These are phyloP conservation scores for Pseudevernia furfuracea DNA, from an alignment of 495 filamentous ascomycete genomes.

Conservation along the genomic window DNA sequence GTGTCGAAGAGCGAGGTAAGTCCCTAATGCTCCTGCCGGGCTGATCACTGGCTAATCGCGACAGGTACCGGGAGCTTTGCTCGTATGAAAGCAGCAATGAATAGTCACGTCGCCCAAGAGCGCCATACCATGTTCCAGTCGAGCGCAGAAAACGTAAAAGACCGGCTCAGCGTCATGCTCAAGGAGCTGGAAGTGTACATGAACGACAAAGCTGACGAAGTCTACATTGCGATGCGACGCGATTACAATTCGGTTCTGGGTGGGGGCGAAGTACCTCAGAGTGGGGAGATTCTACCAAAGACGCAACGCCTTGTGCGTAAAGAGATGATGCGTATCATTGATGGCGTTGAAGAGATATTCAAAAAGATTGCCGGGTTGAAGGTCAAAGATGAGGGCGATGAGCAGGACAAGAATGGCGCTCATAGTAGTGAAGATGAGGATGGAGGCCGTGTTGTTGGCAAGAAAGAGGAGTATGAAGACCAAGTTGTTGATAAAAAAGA, in stretches of 20 bases:
- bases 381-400: slow-evolving; percentile 20
- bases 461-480: neutral
- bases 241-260: slow-evolving; percentile 39
- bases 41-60: slow-evolving; percentile 4
- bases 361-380: slow-evolving; percentile 18
- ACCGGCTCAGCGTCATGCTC: slow-evolving; percentile 34
- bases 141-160: slow-evolving; percentile 36
- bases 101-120: slow-evolving; percentile 37
- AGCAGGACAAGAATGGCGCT: slow-evolving; percentile 5
- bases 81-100: slow-evolving; percentile 52
- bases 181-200: slow-evolving; percentile 31
- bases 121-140: slow-evolving; percentile 45
- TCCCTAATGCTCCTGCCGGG: neutral
- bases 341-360: slow-evolving; percentile 20
- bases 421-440: slow-evolving; percentile 1
- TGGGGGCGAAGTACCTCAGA: slow-evolving; percentile 16
- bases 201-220: slow-evolving; percentile 33
- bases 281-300: slow-evolving; percentile 22
- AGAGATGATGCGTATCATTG: slow-evolving; percentile 18
- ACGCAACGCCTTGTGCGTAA: slow-evolving; percentile 19
- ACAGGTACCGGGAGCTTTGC: slow-evolving; percentile 41
- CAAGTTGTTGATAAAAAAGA: neutral
- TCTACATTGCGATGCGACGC: slow-evolving; percentile 35
- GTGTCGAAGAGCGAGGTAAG: slow-evolving; percentile 39
- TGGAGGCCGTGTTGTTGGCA: neutral